Evolutionary conservation across 192 early-diverging fungal genomes (phyloP), one percentile per base, ranked within the genome.

Genomic region (Oehlia diaphana): DNA sequence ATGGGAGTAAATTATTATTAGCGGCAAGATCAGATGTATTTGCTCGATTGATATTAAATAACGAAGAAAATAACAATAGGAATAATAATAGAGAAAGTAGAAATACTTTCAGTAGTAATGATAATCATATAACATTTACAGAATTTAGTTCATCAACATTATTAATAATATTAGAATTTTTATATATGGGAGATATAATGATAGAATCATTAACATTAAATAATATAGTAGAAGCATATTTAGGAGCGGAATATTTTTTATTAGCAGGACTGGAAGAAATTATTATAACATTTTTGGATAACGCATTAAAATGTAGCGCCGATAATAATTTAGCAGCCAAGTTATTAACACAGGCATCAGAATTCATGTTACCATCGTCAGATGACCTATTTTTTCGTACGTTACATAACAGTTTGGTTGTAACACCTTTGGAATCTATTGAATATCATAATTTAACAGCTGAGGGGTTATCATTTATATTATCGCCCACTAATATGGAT

Each of bases 11-110:
- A 35, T 64, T 68, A 31, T n/a, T 78, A 50, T 37, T 78, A 9
- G 76, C 76, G 28, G 76, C 76, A 23, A 64, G 76, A 8, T 78
- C 64, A 3, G 76, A 78, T 19, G 39, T 78, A 26, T 68, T 78
- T 14, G 33, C 21, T 62, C n/a, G 33, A 3, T 13, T 75, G 5
- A 33, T 75, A 16, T 63, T 75, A 37, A 75, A 5, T 13, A 10
- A 10, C 33, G 33, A 61, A 39, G 33, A 26, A 0, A 58, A 58
- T 37, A 4, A 61, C 39, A 31, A 14, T 33, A 21, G 28, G 28
- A 42, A 37, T 37, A 58, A 58, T 6, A 58, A 58, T 21, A 58
- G 16, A 21, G 19, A 21, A 6, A 58, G 16, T 58, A 21, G 14
- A 58, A 21, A 6, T 58, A 58, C 14, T 7, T 58, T 58, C 21